Evolutionary conservation across 352 stramenopile species (phyloP), one percentile per base, ranked within the genome.

Genomic region (Phytopythium sindhum): DNA sequence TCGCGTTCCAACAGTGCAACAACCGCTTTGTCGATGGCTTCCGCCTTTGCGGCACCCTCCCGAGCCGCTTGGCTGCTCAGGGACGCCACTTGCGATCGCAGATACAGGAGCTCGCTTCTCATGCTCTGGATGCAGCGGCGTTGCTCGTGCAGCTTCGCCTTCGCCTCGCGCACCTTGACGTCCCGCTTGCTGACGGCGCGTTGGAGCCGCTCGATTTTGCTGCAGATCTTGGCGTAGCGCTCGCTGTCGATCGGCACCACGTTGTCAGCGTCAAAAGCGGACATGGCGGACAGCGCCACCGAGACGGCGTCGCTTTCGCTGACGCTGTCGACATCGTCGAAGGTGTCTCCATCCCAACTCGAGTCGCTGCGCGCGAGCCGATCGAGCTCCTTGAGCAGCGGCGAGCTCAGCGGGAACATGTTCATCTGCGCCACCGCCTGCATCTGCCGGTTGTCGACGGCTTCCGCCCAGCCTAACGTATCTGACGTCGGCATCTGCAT

Each of bases 371-470:
- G 23, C 6, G n/a, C 42, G n/a, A n/a, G 23, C 7, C 9, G 17
- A 9, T n/a, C 33, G 55, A 29, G 21, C 10, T 41, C 31, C 7
- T 19, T 17, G 31, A 61, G 23, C 37, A 24, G 44, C 23, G 28
- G 42, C 11, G 26, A 39, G 29, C 28, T 41, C 15, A 37, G 31
- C 5, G 54, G 48, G 19, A 74, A 23, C 50, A 62, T 60, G 21
- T 57, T 44, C n/a, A 73, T 69, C 44, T 85, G 63, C 14, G 65
- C 44, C 58, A 84, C 69, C 41, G 85, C 76, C 74, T 86, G 69
- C 37, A 52, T 72, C 68, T 86, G 80, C 65, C 84, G 80, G 9
- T 42, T 60, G 65, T 85, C 77, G 24, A 85, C 55, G 41, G 85
- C 69, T 63, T 57, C 42, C 80, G 67, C 75, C 70, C 84, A 19